Evolutionary conservation across 768 basidiomycete genomes (phyloP), one percentile per base, ranked within the genome.

Genomic region (Piloderma croceum): DNA sequence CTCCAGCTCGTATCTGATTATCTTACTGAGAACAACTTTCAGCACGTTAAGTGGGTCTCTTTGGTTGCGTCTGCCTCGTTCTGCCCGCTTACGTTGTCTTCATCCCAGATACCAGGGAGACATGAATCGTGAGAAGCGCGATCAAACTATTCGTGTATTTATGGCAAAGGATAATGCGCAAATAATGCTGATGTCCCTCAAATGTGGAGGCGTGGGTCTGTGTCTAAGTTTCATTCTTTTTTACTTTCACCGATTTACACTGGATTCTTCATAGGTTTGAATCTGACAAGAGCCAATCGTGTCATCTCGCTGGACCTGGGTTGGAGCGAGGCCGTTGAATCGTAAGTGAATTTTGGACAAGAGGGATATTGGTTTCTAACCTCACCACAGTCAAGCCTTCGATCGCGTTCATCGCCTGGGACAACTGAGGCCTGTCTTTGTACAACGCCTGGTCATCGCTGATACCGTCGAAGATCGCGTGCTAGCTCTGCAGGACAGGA

Each of bases 401-500:
- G 38, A 34, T 19, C 29, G 7, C 34, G 19, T 27, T 5, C 77
- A 80, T 50, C 64, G 78, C 18, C 60, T 80, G 5, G 80, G 80
- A 5, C 81, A 82, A 50, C 60, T 46, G 7, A 65, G 74, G 19
- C 41, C 65, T 1, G 81, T 81, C 10, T 46, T 61, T 17, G 73
- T 81, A 10, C 62, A 77, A 29, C 71, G 78, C 7, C 64, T 81
- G 5, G 78, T 81, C 22, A 77, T 81, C 27, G 54, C 59, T 2
- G 64, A 77, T 44, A 80, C 77, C 0, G 76, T 82, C 23, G 85
- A 87, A 52, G 77, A 85, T 50, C 68, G 84, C n/a, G 77, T 89
- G 23, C 64, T 83, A 20, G 65, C 64, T 1, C 60, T 87, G 44
- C 83, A 84, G 48, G 69, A 74, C 31, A 65, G 76, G 41, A 83